A percentile compares a stretch with the other conserved stretches of the same genome.
Evolutionary conservation across 768 basidiomycete species (phyloP).

Genomic region (Cubamyces sp.): DNA sequence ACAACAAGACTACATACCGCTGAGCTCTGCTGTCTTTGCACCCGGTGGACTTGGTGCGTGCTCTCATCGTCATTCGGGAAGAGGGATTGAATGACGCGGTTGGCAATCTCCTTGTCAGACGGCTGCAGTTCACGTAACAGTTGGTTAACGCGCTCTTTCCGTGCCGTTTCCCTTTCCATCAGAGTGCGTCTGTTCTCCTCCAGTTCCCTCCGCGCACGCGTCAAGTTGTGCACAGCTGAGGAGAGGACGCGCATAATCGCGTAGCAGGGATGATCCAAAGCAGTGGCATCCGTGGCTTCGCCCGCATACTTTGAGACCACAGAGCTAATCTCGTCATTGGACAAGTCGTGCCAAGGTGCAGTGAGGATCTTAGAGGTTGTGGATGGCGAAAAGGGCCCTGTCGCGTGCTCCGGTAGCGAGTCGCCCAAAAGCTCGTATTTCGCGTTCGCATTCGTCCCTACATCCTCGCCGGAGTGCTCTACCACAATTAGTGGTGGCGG

Average conservation of each 20-base stretch:
- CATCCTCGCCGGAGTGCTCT: slow-evolving; percentile 30
- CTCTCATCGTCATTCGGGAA: slow-evolving; percentile 54
- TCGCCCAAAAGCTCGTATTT: slow-evolving; percentile 12
- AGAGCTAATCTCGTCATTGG: slow-evolving; percentile 73
- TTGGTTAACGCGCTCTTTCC: slow-evolving; percentile 54
- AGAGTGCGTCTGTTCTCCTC: slow-evolving; percentile 59
- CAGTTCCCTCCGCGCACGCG: slow-evolving; percentile 61
- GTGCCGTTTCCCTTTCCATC: slow-evolving; percentile 61
- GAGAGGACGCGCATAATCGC: slow-evolving; percentile 71
- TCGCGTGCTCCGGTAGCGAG: slow-evolving; percentile 8
- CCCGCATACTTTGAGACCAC: slow-evolving; percentile 55
- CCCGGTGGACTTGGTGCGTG: slow-evolving; percentile 45
- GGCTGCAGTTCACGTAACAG: slow-evolving; percentile 59
- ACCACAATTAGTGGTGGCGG: slow-evolving; percentile 35
- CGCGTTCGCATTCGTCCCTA: neutral
- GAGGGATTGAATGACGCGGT: slow-evolving; percentile 66
- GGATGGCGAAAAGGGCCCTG: slow-evolving; percentile 25
- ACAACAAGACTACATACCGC: slow-evolving; percentile 46
- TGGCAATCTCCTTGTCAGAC: slow-evolving; percentile 70
- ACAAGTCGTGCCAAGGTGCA: slow-evolving; percentile 77
- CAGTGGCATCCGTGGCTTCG: slow-evolving; percentile 51
- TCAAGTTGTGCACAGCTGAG: slow-evolving; percentile 61
- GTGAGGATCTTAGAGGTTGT: slow-evolving; percentile 54
- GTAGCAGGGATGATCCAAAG: slow-evolving; percentile 62
- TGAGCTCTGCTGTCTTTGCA: slow-evolving; percentile 57